These are phyloP conservation scores for Aspergillus baeticus DNA, from an alignment of 495 filamentous ascomycete genomes.

Conservation along the genomic window DNA sequence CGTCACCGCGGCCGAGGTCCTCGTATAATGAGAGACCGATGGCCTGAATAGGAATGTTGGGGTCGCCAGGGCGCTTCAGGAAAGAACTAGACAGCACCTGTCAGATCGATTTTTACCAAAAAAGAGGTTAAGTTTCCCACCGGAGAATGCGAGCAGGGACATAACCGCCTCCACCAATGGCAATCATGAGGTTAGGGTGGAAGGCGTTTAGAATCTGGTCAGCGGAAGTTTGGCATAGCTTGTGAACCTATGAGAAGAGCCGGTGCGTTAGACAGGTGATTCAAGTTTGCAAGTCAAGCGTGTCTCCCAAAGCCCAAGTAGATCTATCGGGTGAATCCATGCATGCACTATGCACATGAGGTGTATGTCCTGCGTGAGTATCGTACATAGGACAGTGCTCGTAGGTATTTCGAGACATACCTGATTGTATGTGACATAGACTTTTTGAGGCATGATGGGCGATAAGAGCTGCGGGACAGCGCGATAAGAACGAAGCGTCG, in stretches of 20 bases:
- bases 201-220: constrained; percentile 77
- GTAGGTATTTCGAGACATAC: too few species aligned
- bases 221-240: constrained; percentile 86
- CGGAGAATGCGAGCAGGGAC: constrained; percentile 95
- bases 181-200: constrained; percentile 94
- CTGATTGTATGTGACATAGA: constrained; percentile 96
- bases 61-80: constrained; percentile 80
- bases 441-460: constrained; percentile 75
- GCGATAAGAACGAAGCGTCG: constrained; percentile 1
- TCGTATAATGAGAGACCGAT: constrained; percentile 98
- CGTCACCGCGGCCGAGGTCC: constrained; percentile 60
- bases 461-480: background rate
- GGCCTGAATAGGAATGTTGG: constrained; percentile 99
- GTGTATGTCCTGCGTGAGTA: background rate
- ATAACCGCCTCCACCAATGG: constrained; percentile 96
- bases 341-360: background rate
- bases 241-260: constrained; percentile 71
- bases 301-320: too few species aligned
- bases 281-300: background rate
- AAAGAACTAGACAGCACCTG: constrained; percentile 63
- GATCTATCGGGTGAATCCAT: too few species aligned
- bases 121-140: too few species aligned
- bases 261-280: constrained; percentile 22
- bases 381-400: background rate
- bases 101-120: too few species aligned